Evolutionary conservation across 108 stramenopile species (phyloP).

Genomic region (Nitzschia sp.): DNA sequence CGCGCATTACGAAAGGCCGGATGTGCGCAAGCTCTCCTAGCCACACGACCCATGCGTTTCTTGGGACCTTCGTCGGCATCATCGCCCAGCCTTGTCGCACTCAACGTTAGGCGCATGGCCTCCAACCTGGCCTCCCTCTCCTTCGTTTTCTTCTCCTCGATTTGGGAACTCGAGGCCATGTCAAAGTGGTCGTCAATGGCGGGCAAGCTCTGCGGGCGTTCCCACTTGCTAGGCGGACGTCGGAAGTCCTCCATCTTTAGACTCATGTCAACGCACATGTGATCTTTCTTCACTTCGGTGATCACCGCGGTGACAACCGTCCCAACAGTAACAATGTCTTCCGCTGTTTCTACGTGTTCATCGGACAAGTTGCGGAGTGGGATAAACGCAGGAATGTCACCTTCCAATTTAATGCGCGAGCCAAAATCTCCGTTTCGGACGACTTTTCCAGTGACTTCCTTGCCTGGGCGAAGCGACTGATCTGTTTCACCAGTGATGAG

Average conservation of each 20-base stretch:
- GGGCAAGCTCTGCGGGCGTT: slow-evolving; percentile 69
- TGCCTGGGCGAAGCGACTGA: slow-evolving; percentile 81
- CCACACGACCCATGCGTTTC: slow-evolving; percentile 59
- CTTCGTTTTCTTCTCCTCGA: slow-evolving; percentile 78
- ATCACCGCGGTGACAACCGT: slow-evolving; percentile 81
- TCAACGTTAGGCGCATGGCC: slow-evolving; percentile 59
- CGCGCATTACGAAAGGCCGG: slow-evolving; percentile 86
- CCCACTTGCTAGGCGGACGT: slow-evolving; percentile 80
- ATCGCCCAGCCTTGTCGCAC: slow-evolving; percentile 45
- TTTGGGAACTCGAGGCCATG: slow-evolving; percentile 47
- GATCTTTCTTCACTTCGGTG: slow-evolving; percentile 91
- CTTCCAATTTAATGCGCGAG: slow-evolving; percentile 86
- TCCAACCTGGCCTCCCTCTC: slow-evolving; percentile 77
- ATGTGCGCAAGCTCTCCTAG: slow-evolving; percentile 83
- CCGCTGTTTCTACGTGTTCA: slow-evolving; percentile 85
- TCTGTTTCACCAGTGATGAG: slow-evolving; percentile 89
- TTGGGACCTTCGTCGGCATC: slow-evolving; percentile 37
- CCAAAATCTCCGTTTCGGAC: slow-evolving; percentile 84
- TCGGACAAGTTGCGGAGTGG: slow-evolving; percentile 82
- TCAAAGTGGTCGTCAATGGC: slow-evolving; percentile 75
- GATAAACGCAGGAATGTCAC: slow-evolving; percentile 85
- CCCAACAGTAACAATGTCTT: slow-evolving; percentile 80
- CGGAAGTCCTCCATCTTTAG: slow-evolving; percentile 84
- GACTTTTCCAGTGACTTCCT: slow-evolving; percentile 87
- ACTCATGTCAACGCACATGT: slow-evolving; percentile 88